Evolutionary conservation across 345 rosid genomes (phyloP).

Genomic region (Combretum micranthum): DNA sequence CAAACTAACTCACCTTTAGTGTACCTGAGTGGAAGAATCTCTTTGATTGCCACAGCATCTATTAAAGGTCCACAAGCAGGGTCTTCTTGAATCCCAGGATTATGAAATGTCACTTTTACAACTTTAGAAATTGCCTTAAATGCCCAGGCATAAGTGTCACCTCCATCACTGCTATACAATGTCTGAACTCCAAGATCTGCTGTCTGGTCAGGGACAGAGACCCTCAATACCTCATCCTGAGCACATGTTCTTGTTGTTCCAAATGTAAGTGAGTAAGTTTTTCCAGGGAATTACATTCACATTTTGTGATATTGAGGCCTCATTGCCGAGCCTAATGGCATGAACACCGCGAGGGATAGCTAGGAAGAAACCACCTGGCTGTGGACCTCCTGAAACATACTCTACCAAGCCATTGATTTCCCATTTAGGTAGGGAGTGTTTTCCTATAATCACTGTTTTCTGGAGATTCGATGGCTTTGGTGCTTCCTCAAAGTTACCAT

Average conservation of each 20-base stretch:
- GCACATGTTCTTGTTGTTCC: constrained; percentile 80
- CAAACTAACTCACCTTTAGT: constrained; percentile 26
- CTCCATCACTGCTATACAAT: constrained; percentile 63
- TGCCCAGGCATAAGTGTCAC: constrained; percentile 77
- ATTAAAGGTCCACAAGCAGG: constrained; percentile 77
- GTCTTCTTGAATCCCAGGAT: constrained; percentile 80
- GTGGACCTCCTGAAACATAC: constrained; percentile 72
- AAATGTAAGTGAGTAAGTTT: constrained; percentile 58
- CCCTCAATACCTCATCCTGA: constrained; percentile 56
- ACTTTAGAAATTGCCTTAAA: constrained; percentile 41
- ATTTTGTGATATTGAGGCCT: constrained; percentile 63
- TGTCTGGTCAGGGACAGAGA: constrained; percentile 44
- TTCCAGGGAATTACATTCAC: constrained; percentile 36
- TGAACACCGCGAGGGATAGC: constrained; percentile 69
- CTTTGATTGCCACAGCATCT: constrained; percentile 82
- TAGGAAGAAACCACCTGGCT: constrained; percentile 70
- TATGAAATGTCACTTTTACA: constrained; percentile 61
- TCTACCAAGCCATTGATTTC: constrained; percentile 63
- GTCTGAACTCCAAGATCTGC: constrained; percentile 61
- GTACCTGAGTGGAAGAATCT: constrained; percentile 38
- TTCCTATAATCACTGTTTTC: constrained; percentile 63
- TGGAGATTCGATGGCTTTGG: constrained; percentile 56
- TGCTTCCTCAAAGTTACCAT: constrained; percentile 62
- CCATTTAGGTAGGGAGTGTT: constrained; percentile 80
- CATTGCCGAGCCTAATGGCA: constrained; percentile 76